These are phyloP conservation scores for Plasmopara viticola DNA, from an alignment of 352 stramenopile genomes.

Conservation along the genomic window DNA sequence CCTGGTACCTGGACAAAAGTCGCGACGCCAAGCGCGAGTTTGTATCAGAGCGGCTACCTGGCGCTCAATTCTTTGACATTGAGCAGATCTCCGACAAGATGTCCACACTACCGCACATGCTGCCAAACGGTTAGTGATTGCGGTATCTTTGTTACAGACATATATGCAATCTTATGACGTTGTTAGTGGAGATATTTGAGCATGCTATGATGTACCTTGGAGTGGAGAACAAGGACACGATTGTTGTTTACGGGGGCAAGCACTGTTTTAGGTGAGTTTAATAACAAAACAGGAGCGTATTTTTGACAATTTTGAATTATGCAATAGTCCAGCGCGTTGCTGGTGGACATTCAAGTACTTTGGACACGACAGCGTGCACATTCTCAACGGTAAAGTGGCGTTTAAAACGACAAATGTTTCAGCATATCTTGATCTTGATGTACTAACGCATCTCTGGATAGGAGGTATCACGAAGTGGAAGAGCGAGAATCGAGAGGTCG, in stretches of 20 bases:
- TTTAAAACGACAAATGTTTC: neutral
- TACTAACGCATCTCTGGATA: constrained; percentile 7
- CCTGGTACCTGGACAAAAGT: constrained; percentile 76
- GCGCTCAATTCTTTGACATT: constrained; percentile 91
- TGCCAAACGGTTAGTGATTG: constrained; percentile 38
- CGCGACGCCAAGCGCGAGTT: constrained; percentile 64
- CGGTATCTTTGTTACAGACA: neutral
- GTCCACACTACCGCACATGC: constrained; percentile 80
- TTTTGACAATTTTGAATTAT: no score
- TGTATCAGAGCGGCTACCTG: constrained; percentile 51
- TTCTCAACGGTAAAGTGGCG: constrained; percentile 66
- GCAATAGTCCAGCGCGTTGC: constrained; percentile 52
- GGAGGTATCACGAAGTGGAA: constrained; percentile 70
- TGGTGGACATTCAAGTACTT: constrained; percentile 91
- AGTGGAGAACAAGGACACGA: constrained; percentile 58
- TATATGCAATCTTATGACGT: neutral
- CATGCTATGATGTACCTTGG: constrained; percentile 56
- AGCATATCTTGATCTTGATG: neutral
- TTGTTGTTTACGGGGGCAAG: constrained; percentile 78
- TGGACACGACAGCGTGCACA: constrained; percentile 79
- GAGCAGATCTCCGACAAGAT: constrained; percentile 70
- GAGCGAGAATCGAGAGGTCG: constrained; percentile 39
- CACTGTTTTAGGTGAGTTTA: constrained; percentile 68
- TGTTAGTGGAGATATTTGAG: constrained; percentile 51
- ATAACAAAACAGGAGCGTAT: neutral